Percentiles rank a stretch among this genome's conserved stretches.
Conservation (phyloP, 2,329 filamentous ascomycete genomes). For the Fusarium keratoplasticum region DNA sequence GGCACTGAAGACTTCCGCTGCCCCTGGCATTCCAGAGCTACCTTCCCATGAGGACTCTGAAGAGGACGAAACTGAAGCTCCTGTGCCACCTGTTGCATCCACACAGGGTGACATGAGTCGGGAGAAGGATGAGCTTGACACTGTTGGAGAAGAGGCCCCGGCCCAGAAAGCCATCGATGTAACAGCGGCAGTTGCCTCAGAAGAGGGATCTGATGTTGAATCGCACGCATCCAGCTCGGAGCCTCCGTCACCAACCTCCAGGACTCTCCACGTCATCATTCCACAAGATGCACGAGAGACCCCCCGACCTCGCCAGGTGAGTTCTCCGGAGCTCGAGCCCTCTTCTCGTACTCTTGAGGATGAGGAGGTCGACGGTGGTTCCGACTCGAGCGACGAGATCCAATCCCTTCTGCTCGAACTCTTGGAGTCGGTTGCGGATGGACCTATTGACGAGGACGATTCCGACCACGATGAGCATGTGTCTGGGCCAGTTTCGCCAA, state of each 20-base stretch:
- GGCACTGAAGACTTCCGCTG: not conserved
- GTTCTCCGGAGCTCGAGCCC: not conserved
- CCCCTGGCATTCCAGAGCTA: not conserved
- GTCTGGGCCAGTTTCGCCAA: conserved; percentile 11
- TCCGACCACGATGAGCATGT: not conserved
- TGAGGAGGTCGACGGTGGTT: not conserved
- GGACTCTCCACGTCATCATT: not conserved
- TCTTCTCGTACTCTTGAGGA: conserved; percentile 2
- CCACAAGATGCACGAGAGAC: not conserved
- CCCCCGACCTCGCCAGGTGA: not conserved
- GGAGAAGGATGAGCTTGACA: not conserved
- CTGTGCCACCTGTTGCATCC: not conserved
- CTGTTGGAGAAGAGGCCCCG: not conserved
- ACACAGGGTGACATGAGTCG: not conserved
- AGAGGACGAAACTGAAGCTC: not conserved
- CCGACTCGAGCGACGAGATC: conserved; percentile 7
- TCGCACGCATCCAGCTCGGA: conserved; percentile 3
- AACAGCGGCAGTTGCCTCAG: not conserved
- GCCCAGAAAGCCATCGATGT: not conserved
- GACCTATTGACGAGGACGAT: not conserved
- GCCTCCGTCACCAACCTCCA: conserved; percentile 4
- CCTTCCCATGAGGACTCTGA: conserved; percentile 5
- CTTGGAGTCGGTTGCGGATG: not conserved
- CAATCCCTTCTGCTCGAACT: not conserved
- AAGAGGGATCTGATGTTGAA: conserved; percentile 6